Conservation (phyloP, 306 rosid genomes). For the Hippophae rhamnoides region DNA sequence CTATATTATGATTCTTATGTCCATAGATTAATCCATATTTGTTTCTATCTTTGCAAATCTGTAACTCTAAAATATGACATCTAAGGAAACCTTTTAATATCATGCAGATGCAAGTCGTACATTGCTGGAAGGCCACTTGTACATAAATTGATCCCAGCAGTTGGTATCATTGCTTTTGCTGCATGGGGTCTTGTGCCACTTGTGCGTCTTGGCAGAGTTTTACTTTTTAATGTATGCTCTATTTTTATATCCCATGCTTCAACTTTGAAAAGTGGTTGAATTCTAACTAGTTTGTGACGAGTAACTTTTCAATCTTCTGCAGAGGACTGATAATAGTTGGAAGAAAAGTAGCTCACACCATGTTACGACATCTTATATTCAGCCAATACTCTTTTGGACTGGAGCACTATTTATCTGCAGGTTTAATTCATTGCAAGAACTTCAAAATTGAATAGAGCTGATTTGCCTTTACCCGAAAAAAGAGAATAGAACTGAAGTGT, state of each 20-base stretch:
- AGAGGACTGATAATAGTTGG: conserved; percentile 78
- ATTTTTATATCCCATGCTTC: conserved; percentile 14
- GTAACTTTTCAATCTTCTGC: conserved; percentile 25
- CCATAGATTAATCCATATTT: conserved; percentile 4
- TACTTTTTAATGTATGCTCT: conserved; percentile 56
- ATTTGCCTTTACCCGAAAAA: background rate
- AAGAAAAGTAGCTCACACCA: conserved; percentile 60
- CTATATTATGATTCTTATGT: conserved; percentile 8
- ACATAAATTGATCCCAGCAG: conserved; percentile 61
- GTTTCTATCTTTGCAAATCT: background rate
- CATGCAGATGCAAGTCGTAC: conserved; percentile 46
- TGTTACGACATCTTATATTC: conserved; percentile 60
- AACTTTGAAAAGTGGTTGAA: conserved; percentile 16
- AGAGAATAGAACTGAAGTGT: too few relatives aligned
- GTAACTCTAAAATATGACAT: background rate
- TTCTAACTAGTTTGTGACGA: conserved; percentile 10
- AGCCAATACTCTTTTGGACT: conserved; percentile 81
- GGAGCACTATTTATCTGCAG: conserved; percentile 87
- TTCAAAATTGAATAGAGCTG: conserved; percentile 1
- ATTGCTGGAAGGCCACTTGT: conserved; percentile 51
- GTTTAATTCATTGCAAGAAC: conserved; percentile 26
- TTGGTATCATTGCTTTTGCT: conserved; percentile 79
- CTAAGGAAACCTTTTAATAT: conserved; percentile 9
- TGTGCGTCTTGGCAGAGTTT: conserved; percentile 54
- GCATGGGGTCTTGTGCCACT: conserved; percentile 84